phyloP scores from a whole-genome alignment of 306 rosid species.

The Fragaria vesca region DNA sequence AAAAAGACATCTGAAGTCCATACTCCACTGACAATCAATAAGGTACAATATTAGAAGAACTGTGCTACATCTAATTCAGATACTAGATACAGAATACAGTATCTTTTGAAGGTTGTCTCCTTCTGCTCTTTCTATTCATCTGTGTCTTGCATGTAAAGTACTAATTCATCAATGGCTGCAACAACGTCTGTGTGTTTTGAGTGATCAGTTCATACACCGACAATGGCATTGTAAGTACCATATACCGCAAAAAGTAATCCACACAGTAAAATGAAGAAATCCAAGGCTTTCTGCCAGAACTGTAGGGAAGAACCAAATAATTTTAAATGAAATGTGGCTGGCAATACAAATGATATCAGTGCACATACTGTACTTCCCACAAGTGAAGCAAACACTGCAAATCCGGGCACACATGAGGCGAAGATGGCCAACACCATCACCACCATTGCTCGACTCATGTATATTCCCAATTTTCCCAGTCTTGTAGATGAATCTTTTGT shows the following conservation, averaged over 20 bases:
- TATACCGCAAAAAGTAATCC: conserved; percentile 78
- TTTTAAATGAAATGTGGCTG: conserved; percentile 69
- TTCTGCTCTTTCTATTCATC: conserved; percentile 2
- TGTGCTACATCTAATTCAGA: not conserved
- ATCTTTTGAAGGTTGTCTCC: not conserved
- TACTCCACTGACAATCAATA: not conserved
- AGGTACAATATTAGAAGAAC: not conserved
- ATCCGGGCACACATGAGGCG: conserved; percentile 73
- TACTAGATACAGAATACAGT: not conserved
- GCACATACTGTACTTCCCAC: conserved; percentile 90
- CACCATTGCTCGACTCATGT: conserved; percentile 59
- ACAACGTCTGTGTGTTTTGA: not conserved
- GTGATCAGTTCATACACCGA: conserved; percentile 45
- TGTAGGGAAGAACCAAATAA: conserved; percentile 62
- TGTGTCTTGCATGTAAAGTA: not conserved
- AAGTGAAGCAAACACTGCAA: conserved; percentile 69
- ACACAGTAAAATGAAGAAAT: conserved; percentile 46
- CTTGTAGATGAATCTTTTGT: conserved; percentile 22
- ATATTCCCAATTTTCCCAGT: conserved; percentile 31
- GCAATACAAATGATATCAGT: conserved; percentile 80
- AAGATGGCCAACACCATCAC: conserved; percentile 53
- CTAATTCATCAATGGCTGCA: not conserved
- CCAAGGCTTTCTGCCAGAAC: conserved; percentile 56
- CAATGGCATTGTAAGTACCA: conserved; percentile 68
- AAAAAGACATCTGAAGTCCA: not conserved